Evolutionary conservation across 352 stramenopile species (phyloP).

Genomic region (Phytopythium aichiense): DNA sequence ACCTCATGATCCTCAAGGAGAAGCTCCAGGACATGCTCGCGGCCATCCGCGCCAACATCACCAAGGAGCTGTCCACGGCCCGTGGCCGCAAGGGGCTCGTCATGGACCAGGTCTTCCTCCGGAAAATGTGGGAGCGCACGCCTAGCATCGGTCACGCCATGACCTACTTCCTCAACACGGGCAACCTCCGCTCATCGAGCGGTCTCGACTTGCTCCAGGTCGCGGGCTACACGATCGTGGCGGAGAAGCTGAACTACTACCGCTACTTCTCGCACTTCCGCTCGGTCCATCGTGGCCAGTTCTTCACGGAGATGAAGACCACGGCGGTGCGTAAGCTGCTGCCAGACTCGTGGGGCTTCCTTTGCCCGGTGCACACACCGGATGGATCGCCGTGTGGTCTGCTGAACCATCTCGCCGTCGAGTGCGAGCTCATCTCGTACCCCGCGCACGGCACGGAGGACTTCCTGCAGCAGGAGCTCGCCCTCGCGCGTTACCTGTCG

Average conservation of each 20-base stretch:
- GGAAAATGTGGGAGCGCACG: conserved; percentile 92
- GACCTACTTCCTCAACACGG: conserved; percentile 98
- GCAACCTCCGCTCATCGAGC: conserved; percentile 96
- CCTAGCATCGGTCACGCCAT: conserved; percentile 92
- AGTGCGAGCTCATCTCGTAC: conserved; percentile 84
- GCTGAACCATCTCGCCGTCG: conserved; percentile 97
- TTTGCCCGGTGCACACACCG: conserved; percentile 99
- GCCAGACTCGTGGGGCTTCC: conserved; percentile 98
- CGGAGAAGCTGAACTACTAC: conserved; percentile 99
- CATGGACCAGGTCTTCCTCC: conserved; percentile 88
- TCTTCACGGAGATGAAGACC: conserved; percentile 99
- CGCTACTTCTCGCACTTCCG: conserved; percentile 99
- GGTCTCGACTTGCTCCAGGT: conserved; percentile 98
- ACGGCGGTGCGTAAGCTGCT: conserved; percentile 98
- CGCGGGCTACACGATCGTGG: conserved; percentile 98
- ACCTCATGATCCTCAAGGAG: conserved; percentile 97
- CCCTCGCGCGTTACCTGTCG: conserved; percentile 71
- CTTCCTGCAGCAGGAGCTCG: conserved; percentile 67
- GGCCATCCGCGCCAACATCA: conserved; percentile 66
- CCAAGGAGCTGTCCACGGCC: conserved; percentile 53
- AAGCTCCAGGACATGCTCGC: conserved; percentile 95
- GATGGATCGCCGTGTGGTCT: conserved; percentile 99
- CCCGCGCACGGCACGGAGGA: conserved; percentile 73
- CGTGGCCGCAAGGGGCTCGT: conserved; percentile 57
- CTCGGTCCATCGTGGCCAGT: conserved; percentile 98